Evolutionary conservation across 352 stramenopile species (phyloP), one percentile per base, ranked within the genome.

Genomic region (Globisporangium polare): DNA sequence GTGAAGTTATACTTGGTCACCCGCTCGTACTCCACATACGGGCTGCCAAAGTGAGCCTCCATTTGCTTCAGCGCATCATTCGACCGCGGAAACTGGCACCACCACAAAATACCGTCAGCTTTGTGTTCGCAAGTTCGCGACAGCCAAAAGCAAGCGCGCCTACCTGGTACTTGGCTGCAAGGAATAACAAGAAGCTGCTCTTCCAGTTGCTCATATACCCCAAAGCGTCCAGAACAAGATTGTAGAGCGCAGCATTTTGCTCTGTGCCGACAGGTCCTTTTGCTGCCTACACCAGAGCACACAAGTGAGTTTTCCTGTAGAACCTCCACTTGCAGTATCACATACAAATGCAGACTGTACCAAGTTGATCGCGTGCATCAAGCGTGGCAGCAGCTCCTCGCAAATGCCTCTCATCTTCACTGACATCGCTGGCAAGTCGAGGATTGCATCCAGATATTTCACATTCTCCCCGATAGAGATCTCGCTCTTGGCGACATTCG

Each of bases 1-100:
- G 71, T 78, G 53, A 89, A 95, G 52, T 94, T 95, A 62, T 90
- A 72, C 37, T 78, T 78, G 5, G 88, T 78, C 17, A 87, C 76
- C 2, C 73, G 77, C 66, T 90, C 85, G 29, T 96, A 96, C 49
- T 86, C 74, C 20, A 80, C 52, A 42, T 69, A 78, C 1, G 75
- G 68, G 20, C 64, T 81, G 26, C 75, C 64, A 52, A 75, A 60
- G 7, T 37, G 47, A 17, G 61, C 57, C 17, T 66, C 67, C 27
- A 68, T 58, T 33, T 74, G 60, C 13, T 61, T 71, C 26, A 77
- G 51, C 20, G 53, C 54, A 17, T 74, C 66, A 27, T 70, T 74
- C 13, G 59, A 65, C 56, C 66, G 77, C 37, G 77, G 75, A 24
- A 57, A 73, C 78, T 80, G 20, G 5, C 18, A 20, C 10, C 9